Evolutionary conservation across 352 stramenopile species (phyloP).

Genomic region (Globisporangium irregulare): DNA sequence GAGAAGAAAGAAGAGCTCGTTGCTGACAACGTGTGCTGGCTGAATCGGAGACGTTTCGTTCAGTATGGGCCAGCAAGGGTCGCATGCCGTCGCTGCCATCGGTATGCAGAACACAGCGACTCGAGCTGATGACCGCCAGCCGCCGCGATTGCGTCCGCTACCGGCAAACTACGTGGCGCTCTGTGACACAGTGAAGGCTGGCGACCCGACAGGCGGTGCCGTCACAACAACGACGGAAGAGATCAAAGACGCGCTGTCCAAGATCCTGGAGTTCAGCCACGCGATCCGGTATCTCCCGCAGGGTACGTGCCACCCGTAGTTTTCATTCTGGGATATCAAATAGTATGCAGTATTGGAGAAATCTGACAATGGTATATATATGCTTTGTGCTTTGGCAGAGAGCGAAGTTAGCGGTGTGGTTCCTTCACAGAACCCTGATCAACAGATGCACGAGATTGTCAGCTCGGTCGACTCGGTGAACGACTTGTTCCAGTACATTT

Average conservation of each 20-base stretch:
- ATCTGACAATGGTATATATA: too few species aligned
- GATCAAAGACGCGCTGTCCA: conserved; percentile 56
- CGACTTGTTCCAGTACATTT: conserved; percentile 82
- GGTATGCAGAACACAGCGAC: conserved; percentile 7
- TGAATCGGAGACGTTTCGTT: not conserved
- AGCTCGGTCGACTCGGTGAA: conserved; percentile 74
- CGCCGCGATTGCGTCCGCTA: conserved; percentile 18
- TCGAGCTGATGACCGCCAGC: not conserved
- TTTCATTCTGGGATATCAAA: too few species aligned
- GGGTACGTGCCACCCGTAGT: conserved; percentile 23
- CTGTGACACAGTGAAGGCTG: conserved; percentile 53
- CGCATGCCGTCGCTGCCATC: conserved; percentile 17
- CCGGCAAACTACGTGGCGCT: conserved; percentile 54
- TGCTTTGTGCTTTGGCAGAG: conserved; percentile 22
- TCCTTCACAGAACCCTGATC: conserved; percentile 32
- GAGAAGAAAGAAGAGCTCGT: not conserved
- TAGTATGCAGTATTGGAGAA: too few species aligned
- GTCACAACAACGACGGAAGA: conserved; percentile 38
- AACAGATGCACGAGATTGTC: conserved; percentile 71
- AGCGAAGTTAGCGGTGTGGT: conserved; percentile 32
- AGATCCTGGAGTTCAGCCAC: conserved; percentile 70
- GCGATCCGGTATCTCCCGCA: conserved; percentile 52
- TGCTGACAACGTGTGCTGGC: not conserved
- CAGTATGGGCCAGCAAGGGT: conserved; percentile 63
- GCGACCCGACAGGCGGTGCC: conserved; percentile 32